These are phyloP conservation scores for Trichoderma asperelloides DNA, from an alignment of 495 filamentous ascomycete species.

Conservation along the genomic window DNA sequence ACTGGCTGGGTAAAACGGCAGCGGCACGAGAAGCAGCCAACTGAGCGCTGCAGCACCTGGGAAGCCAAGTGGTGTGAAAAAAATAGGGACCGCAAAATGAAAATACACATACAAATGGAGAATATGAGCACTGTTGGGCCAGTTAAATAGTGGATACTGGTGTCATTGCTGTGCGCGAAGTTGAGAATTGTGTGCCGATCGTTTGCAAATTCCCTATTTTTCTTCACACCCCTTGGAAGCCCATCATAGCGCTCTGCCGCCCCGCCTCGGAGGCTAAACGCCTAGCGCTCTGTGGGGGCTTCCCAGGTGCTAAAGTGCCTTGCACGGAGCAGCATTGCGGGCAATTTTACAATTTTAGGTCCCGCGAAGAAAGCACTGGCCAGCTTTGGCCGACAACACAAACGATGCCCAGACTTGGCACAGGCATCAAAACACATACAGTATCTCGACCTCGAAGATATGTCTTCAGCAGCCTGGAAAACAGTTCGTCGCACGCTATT, in stretches of 20 bases:
- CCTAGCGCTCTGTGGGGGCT: background rate
- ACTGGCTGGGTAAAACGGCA: conserved; percentile 1
- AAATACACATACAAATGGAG: too few relatives aligned
- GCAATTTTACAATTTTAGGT: background rate
- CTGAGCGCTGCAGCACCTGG: background rate
- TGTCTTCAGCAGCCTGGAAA: background rate
- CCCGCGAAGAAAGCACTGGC: background rate
- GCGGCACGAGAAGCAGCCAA: background rate
- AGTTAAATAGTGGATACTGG: too few relatives aligned
- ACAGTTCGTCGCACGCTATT: background rate
- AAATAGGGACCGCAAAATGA: too few relatives aligned
- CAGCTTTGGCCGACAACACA: background rate
- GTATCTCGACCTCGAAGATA: background rate
- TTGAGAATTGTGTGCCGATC: too few relatives aligned
- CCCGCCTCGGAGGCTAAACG: conserved; percentile 4
- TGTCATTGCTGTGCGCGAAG: too few relatives aligned
- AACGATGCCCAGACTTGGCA: background rate
- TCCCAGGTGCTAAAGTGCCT: background rate
- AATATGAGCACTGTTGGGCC: too few relatives aligned
- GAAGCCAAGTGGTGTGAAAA: background rate
- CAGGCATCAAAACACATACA: background rate
- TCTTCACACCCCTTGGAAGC: background rate
- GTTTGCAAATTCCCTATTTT: too few relatives aligned
- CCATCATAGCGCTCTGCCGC: background rate
- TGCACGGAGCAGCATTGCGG: background rate